A percentile compares a stretch with the other conserved stretches of the same genome.
phyloP scores from a whole-genome alignment of 176 grass and related monocot genomes.

The Triticum turgidum region DNA sequence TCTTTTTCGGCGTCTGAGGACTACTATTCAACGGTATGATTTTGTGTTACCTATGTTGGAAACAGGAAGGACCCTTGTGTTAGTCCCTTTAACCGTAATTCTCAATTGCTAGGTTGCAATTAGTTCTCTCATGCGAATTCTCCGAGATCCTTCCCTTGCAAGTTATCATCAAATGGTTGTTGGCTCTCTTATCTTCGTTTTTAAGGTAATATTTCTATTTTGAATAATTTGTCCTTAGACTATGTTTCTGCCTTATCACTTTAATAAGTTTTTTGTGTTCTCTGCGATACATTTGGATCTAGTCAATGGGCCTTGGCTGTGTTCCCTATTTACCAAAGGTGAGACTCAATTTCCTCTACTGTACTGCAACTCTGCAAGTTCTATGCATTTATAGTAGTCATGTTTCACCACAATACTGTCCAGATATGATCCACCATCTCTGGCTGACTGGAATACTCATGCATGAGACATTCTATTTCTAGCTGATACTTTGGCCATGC shows the following conservation, averaged over 20 bases:
- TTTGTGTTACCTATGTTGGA: conserved; percentile 27
- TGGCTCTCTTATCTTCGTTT: conserved; percentile 89
- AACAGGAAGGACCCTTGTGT: background rate
- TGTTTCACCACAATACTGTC: conserved; percentile 2
- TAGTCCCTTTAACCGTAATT: conserved; percentile 31
- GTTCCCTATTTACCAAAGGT: conserved; percentile 98
- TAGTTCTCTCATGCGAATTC: conserved; percentile 94
- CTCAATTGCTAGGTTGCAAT: conserved; percentile 77
- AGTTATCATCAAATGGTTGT: conserved; percentile 99
- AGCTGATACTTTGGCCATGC: background rate
- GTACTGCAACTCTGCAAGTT: background rate
- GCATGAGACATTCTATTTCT: conserved; percentile 15
- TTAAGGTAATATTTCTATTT: conserved; percentile 68
- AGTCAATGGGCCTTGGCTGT: conserved; percentile 99
- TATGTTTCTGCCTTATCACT: conserved; percentile 19
- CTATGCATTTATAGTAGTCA: conserved; percentile 7
- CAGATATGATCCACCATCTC: background rate
- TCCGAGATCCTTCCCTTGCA: conserved; percentile 94
- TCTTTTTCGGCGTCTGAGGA: conserved; percentile 94
- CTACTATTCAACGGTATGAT: conserved; percentile 93
- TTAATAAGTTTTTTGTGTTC: conserved; percentile 42
- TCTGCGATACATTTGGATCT: conserved; percentile 34
- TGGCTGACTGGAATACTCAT: background rate
- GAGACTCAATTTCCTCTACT: conserved; percentile 23
- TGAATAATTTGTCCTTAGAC: conserved; percentile 14